Base-by-base conservation (phyloP, 179 eudicot genomes). In the Nepenthes alata region DNA sequence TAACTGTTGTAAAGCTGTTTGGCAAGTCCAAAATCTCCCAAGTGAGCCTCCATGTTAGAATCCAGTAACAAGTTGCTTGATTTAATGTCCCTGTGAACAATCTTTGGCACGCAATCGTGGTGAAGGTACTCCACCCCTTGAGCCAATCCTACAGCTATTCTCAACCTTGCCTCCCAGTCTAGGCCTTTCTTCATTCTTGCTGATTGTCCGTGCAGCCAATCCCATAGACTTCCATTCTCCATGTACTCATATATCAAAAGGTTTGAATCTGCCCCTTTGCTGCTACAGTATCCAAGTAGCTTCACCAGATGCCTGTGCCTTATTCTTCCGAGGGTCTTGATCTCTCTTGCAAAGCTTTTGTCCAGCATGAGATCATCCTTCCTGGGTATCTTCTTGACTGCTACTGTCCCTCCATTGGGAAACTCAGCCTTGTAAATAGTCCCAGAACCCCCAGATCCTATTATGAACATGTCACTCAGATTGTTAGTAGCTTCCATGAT, bases 151-250 rank as follows among this genome's bases (percentile, higher is more conserved):
- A 90, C 79, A 38, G 87, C 96, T 14, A 94, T 85, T 72, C 71
- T 85, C 44, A 94, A 59, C 59, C 97, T 77, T n/a, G 81, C 60
- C 44, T 85, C 99, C 96, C 96, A 93, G 6, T 83, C 74, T 14
- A 90, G 81, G 62, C 62, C 68, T 59, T 62, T 78, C 63, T 12
- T 47, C 53, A 45, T 83, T 77, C 67, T 70, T 61, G 57, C 61
- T 66, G 37, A 59, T 41, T 76, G 58, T 34, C 70, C 73, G 58
- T 90, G 95, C 41, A 90, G 60, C 99, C 96, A 90, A 74, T 94
- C 99, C 91, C 95, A 94, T 7, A 94, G 74, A 61, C 99, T 94
- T 8, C 99, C 99, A 1, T 90, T 94, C 74, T 87, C 96, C 99
- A 94, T 85, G 68, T 83, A 94, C 74, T 94, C 97, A 11, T 94